Base-by-base conservation (phyloP, 306 rosid genomes). In the Trifolium pratense region DNA sequence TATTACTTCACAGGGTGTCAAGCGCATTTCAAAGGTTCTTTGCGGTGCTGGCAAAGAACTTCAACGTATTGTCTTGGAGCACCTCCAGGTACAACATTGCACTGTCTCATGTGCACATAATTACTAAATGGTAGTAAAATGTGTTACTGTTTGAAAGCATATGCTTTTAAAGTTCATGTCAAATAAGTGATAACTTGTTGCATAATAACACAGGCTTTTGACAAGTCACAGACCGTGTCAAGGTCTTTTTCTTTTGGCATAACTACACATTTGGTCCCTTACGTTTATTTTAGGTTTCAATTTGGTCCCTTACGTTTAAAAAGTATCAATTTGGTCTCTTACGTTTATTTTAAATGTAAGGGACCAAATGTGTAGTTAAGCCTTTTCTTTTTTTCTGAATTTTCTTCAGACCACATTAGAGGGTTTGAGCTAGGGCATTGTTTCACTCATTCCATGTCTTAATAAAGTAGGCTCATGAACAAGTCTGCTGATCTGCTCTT, bases 21-120 rank as follows among this genome's bases (percentile, higher is more conserved):
- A 93, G 87, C 96, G 98, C 25, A 82, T 89, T 42, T 89, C 97
- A 16, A 93, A 93, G 93, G 89, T 85, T 80, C 80, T 93, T 42
- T 85, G 87, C 52, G 89, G 97, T 71, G 91, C 97, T 70, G 98
- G 97, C 73, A 93, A 89, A 76, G 98, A 93, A 85, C 92, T 93
- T 73, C 98, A 93, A 85, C 91, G 84, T 45, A 78, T 93, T 74
- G 87, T 93, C 79, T 81, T 91, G 71, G 93, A 91, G 79, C 98
- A 93, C 82, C 92, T 93, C 65, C 98, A 93, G 98, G 98, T 93
- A 77, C 78, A 75, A 72, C 17, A 14, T 76, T 51, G 77, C 66
- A 68, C 78, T 31, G 58, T 42, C 49, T 60, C 79, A 69, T 57
- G 46, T 64, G 48, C 25, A 66, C 16, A 66, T 67, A 39, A 52